Percentiles rank a stretch among this genome's conserved stretches.
phyloP scores from a whole-genome alignment of 2,329 filamentous ascomycete genomes.

The Trichoderma sp. region DNA sequence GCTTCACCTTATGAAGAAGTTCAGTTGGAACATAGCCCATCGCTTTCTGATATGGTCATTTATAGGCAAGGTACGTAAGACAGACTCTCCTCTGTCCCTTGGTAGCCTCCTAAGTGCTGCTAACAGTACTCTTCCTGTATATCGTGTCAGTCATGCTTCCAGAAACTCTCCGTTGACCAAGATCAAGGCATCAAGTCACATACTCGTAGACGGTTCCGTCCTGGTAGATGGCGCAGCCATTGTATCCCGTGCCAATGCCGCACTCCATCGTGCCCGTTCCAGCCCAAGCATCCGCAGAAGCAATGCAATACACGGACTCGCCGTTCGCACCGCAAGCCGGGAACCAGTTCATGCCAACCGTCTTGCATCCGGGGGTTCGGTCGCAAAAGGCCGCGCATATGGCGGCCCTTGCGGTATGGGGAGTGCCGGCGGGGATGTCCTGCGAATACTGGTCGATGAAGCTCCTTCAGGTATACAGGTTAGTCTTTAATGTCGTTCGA shows the following conservation, averaged over 20 bases:
- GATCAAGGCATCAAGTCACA: neutral
- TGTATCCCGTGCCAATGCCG: conserved; percentile 4
- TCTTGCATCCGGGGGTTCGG: conserved; percentile 3
- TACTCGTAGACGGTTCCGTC: conserved; percentile 18
- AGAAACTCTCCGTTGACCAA: neutral
- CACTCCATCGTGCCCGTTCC: conserved; percentile 10
- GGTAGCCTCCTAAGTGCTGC: no score
- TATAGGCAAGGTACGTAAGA: no score
- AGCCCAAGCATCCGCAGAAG: conserved; percentile 11
- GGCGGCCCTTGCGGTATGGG: neutral
- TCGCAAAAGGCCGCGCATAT: conserved; percentile 20
- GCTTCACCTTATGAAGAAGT: no score
- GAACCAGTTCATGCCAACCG: conserved; percentile 19
- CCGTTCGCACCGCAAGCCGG: conserved; percentile 4
- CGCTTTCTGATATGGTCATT: no score
- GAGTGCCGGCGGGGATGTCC: neutral
- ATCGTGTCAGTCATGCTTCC: neutral
- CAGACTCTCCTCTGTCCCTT: no score
- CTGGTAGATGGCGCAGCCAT: conserved; percentile 21
- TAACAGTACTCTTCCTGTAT: neutral
- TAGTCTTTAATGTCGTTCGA: neutral
- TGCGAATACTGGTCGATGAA: conserved; percentile 16
- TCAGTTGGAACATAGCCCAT: no score
- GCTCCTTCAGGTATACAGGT: neutral
- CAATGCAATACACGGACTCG: conserved; percentile 18